Conservation (phyloP, 2,329 filamentous ascomycete genomes). For the Penicillium sp. region DNA sequence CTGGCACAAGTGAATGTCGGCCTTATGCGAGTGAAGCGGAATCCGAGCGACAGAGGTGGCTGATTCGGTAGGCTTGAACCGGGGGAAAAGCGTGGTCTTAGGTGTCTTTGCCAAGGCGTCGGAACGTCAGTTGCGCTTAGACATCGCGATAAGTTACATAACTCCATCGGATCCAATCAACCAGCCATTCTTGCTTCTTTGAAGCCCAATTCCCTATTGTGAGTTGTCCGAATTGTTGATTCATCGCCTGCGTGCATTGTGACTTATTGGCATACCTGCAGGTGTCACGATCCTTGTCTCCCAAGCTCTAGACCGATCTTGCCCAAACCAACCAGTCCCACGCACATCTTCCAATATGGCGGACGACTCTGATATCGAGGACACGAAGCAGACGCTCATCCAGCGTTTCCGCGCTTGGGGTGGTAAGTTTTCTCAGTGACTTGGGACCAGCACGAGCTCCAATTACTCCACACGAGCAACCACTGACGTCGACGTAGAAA, state of each 20-base stretch:
- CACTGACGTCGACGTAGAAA: conserved; percentile 49
- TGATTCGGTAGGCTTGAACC: conserved; percentile 6
- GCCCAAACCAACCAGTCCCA: neutral
- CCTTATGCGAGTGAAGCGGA: conserved; percentile 5
- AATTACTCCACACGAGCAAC: neutral
- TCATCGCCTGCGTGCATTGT: neutral
- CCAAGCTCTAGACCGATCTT: neutral
- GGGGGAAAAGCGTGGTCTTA: conserved; percentile 23
- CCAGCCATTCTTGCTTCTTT: neutral
- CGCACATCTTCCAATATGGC: conserved; percentile 26
- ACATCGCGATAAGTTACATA: conserved; percentile 8
- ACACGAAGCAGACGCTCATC: conserved; percentile 41
- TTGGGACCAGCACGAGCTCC: neutral
- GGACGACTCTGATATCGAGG: conserved; percentile 31
- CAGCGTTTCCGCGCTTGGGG: conserved; percentile 46
- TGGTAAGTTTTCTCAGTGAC: conserved; percentile 34
- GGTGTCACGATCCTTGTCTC: neutral
- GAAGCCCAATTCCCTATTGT: neutral
- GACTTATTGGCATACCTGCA: conserved; percentile 2
- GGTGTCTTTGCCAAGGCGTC: conserved; percentile 28
- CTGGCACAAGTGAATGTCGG: neutral
- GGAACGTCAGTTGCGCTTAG: conserved; percentile 16
- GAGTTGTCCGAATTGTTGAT: neutral
- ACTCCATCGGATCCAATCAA: conserved; percentile 1
- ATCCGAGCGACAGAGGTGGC: conserved; percentile 13